phyloP scores from a whole-genome alignment of 2,329 filamentous ascomycete genomes.

The Penicillium palitans region DNA sequence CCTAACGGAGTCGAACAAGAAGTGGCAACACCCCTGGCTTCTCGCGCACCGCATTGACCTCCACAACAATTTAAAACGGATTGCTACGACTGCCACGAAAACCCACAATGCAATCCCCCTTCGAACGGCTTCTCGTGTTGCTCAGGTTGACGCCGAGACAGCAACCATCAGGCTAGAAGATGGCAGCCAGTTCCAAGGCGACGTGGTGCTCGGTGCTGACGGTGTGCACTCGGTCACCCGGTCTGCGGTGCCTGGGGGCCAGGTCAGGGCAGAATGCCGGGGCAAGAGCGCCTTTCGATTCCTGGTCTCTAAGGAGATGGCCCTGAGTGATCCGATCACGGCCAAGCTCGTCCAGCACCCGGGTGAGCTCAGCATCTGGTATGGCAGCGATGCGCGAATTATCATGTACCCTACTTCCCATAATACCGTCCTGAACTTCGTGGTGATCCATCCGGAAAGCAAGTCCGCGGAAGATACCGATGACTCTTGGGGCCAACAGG shows the following conservation, averaged over 20 bases:
- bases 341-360: slow-evolving; percentile 39
- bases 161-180: slow-evolving; percentile 49
- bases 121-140: slow-evolving; percentile 46
- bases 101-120: slow-evolving; percentile 44
- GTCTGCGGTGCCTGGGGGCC: slow-evolving; percentile 26
- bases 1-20: neutral
- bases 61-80: slow-evolving; percentile 53
- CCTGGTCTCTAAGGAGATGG: slow-evolving; percentile 50
- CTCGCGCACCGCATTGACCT: slow-evolving; percentile 56
- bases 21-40: slow-evolving; percentile 45
- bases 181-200: slow-evolving; percentile 47
- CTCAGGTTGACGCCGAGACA: slow-evolving; percentile 44
- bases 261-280: slow-evolving; percentile 45
- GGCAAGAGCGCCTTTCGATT: slow-evolving; percentile 62
- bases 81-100: slow-evolving; percentile 44
- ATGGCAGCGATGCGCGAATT: slow-evolving; percentile 46
- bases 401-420: slow-evolving; percentile 52
- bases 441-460: slow-evolving; percentile 52
- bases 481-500: slow-evolving; percentile 34
- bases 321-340: slow-evolving; percentile 42
- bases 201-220: slow-evolving; percentile 58
- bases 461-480: slow-evolving; percentile 17
- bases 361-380: slow-evolving; percentile 48
- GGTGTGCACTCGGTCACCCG: slow-evolving; percentile 47
- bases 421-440: slow-evolving; percentile 53